Evolutionary conservation across 306 rosid species (phyloP), one percentile per base, ranked within the genome.

Genomic region (Vachellia pachyceras): DNA sequence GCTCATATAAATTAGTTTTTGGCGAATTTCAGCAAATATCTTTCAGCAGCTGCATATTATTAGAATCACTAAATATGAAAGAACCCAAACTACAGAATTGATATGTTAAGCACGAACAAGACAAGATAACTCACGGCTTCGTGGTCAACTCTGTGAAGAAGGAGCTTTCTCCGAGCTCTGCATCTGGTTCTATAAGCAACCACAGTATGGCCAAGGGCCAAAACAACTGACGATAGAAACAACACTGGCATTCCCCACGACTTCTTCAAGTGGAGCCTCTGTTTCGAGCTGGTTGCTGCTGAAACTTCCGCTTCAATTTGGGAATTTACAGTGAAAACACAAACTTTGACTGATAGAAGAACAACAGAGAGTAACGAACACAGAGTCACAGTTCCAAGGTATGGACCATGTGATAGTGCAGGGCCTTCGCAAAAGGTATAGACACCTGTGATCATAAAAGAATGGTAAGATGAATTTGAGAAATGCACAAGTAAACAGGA

Each of bases 191-290:
- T 91, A 67, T 95, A 95, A 46, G 98, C 99, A 82, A 95, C 98
- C 77, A 95, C 99, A 12, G 84, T 86, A 76, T 95, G 99, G 79
- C 99, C 99, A 23, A 95, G 97, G 79, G 99, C 97, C 85, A 95
- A 90, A 75, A 91, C 98, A 68, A 92, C 96, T 17, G 98, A 95
- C 0, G 99, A 93, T 42, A 95, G 91, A 86, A 93, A 95, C 77
- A 95, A 83, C 81, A 95, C 92, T 10, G 98, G 98, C 97, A 95
- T 95, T 55, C 99, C 99, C 99, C 99, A 95, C 41, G 98, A 93
- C 89, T 95, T 95, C 87, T 95, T 95, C 78, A 95, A 84, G 83
- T 88, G 99, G 65, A 95, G 92, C 87, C 79, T 91, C 90, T 84
- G 91, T 85, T 89, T 88, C 8, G 96, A 88, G 82, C 77, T 87